phyloP scores from a whole-genome alignment of 1,284 basidiomycete species.

The Jaminaea rosea region DNA sequence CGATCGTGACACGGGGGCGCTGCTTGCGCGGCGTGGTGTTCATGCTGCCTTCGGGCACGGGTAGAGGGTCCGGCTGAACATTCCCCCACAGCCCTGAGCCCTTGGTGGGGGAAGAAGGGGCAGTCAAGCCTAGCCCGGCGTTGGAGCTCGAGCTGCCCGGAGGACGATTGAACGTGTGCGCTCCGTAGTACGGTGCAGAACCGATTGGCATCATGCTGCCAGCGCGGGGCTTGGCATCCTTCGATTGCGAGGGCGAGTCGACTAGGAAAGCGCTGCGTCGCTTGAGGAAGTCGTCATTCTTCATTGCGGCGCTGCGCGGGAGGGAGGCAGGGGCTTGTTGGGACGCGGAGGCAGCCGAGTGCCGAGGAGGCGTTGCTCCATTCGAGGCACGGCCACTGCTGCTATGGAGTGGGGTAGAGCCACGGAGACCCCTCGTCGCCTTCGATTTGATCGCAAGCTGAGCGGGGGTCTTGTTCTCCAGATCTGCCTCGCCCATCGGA shows the following conservation, averaged over 20 bases:
- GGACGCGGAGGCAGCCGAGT: no score
- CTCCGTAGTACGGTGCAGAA: slow-evolving; percentile 24
- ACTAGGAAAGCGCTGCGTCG: background rate
- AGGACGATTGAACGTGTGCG: slow-evolving; percentile 28
- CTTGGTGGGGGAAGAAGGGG: slow-evolving; percentile 16
- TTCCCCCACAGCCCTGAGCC: background rate
- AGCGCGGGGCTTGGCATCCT: background rate
- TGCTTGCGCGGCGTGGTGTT: slow-evolving; percentile 8
- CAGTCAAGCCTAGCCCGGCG: slow-evolving; percentile 7
- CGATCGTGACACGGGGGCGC: slow-evolving; percentile 20
- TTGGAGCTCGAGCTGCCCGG: slow-evolving; percentile 3
- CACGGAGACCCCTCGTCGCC: background rate
- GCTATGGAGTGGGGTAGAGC: background rate
- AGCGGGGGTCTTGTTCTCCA: no score
- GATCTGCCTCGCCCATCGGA: background rate
- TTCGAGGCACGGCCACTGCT: background rate
- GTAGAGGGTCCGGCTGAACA: slow-evolving; percentile 17
- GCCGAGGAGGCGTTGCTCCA: no score
- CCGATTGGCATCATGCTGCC: background rate
- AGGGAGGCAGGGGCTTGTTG: background rate
- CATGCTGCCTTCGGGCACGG: slow-evolving; percentile 5
- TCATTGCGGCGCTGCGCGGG: slow-evolving; percentile 1
- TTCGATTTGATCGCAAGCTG: no score
- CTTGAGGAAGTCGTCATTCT: background rate
- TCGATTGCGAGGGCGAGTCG: background rate